A percentile compares a stretch with the other conserved stretches of the same genome.
These are phyloP conservation scores for Cladosporium halotolerans DNA, from an alignment of 2,329 filamentous ascomycete genomes.

Conservation along the genomic window DNA sequence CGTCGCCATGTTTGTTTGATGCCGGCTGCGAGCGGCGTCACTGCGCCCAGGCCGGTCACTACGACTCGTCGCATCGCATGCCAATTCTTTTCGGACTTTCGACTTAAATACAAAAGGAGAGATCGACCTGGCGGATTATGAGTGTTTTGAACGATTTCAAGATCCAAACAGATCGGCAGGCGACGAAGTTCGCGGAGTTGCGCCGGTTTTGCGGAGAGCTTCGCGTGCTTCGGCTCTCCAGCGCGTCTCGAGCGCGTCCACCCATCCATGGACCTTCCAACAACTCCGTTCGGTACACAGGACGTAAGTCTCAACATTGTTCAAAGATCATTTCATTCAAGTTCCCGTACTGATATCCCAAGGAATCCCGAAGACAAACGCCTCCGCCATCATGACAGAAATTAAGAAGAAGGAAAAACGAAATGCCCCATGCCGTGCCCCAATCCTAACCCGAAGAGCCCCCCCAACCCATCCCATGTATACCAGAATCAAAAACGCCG, in stretches of 20 bases:
- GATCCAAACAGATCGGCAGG: too few species aligned
- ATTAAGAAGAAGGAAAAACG: not conserved
- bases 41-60: slow-evolving; percentile 44
- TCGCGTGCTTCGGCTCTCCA: too few species aligned
- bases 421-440: not conserved
- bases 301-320: too few species aligned
- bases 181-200: too few species aligned
- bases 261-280: too few species aligned
- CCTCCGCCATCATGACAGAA: not conserved
- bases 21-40: slow-evolving; percentile 37
- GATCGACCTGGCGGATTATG: too few species aligned
- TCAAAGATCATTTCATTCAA: not conserved
- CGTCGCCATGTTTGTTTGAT: slow-evolving; percentile 70
- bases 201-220: too few species aligned
- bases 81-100: not conserved
- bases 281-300: too few species aligned
- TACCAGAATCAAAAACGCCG: slow-evolving; percentile 1
- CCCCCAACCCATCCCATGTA: slow-evolving; percentile 1
- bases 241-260: too few species aligned
- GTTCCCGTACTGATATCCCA: not conserved
- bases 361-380: not conserved
- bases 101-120: too few species aligned
- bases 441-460: not conserved
- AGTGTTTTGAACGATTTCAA: too few species aligned
- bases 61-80: slow-evolving; percentile 47